Evolutionary conservation across 345 rosid species (phyloP).

Genomic region (Ailanthus altissimus): DNA sequence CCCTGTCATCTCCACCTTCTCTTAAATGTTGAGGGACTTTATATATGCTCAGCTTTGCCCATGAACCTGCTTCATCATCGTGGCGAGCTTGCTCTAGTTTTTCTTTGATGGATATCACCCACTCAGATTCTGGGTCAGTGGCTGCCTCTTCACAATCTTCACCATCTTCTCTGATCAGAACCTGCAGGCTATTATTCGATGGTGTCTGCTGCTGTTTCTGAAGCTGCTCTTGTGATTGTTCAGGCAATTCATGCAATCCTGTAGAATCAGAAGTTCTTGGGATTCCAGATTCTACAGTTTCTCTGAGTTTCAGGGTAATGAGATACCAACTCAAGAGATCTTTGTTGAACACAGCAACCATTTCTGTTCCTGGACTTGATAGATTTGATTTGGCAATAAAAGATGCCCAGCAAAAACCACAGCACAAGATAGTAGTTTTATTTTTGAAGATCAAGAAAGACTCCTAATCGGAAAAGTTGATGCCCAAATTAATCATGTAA

Average conservation of each 20-base stretch:
- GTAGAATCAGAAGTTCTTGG: constrained; percentile 28
- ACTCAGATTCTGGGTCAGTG: constrained; percentile 45
- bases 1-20: constrained; percentile 76
- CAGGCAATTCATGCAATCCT: constrained; percentile 29
- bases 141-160: constrained; percentile 31
- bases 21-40: constrained; percentile 56
- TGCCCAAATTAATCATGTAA: background rate
- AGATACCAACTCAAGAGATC: constrained; percentile 77
- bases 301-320: constrained; percentile 65
- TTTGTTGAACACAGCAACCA: constrained; percentile 72
- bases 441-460: background rate
- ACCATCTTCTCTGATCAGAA: constrained; percentile 25
- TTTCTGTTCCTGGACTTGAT: constrained; percentile 25
- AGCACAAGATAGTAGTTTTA: background rate
- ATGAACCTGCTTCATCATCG: constrained; percentile 57
- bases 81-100: constrained; percentile 61
- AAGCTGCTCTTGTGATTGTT: constrained; percentile 22
- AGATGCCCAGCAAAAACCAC: background rate
- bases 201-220: constrained; percentile 31
- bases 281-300: constrained; percentile 54
- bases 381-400: constrained; percentile 7
- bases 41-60: constrained; percentile 66
- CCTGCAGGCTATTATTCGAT: constrained; percentile 32
- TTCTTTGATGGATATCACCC: constrained; percentile 68
- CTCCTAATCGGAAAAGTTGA: background rate